These are phyloP conservation scores for Reticulascus tulasneorum DNA, from an alignment of 2,329 filamentous ascomycete genomes.

Conservation along the genomic window DNA sequence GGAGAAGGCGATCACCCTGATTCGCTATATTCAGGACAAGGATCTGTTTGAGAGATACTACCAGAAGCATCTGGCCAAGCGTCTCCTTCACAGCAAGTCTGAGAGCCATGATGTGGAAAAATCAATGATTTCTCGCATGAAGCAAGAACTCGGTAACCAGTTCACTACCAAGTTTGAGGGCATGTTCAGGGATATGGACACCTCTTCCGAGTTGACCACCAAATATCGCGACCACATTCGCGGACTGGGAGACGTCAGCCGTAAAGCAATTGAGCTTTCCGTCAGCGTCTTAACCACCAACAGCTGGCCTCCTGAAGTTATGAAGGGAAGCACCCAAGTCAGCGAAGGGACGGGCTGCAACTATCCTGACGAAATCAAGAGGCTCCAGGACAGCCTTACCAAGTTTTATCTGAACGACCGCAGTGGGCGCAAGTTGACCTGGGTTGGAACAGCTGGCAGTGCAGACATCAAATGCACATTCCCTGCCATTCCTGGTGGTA, in stretches of 20 bases:
- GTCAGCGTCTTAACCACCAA: slow-evolving; percentile 89
- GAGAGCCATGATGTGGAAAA: slow-evolving; percentile 91
- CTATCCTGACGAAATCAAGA: slow-evolving; percentile 71
- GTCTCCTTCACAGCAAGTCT: slow-evolving; percentile 82
- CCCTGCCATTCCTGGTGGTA: slow-evolving; percentile 67
- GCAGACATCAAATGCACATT: slow-evolving; percentile 83
- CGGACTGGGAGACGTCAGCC: slow-evolving; percentile 45
- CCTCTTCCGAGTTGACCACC: slow-evolving; percentile 76
- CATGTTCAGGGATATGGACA: slow-evolving; percentile 95
- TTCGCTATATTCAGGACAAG: slow-evolving; percentile 86
- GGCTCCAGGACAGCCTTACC: slow-evolving; percentile 79
- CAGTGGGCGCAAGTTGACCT: slow-evolving; percentile 83
- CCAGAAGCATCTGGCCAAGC: slow-evolving; percentile 89
- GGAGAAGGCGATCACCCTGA: slow-evolving; percentile 82
- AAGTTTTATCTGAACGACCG: slow-evolving; percentile 84
- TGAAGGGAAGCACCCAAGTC: slow-evolving; percentile 58
- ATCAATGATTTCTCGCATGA: slow-evolving; percentile 95
- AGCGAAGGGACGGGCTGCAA: slow-evolving; percentile 54
- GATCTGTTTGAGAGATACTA: slow-evolving; percentile 97
- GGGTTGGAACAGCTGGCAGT: slow-evolving; percentile 68
- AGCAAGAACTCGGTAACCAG: slow-evolving; percentile 89
- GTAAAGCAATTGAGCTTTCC: slow-evolving; percentile 69
- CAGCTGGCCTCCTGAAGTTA: slow-evolving; percentile 89
- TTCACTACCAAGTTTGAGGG: slow-evolving; percentile 92
- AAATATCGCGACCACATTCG: slow-evolving; percentile 69